Evolutionary conservation across 2,329 filamentous ascomycete genomes (phyloP).

Genomic region (Chrysosporium keratinophilum): DNA sequence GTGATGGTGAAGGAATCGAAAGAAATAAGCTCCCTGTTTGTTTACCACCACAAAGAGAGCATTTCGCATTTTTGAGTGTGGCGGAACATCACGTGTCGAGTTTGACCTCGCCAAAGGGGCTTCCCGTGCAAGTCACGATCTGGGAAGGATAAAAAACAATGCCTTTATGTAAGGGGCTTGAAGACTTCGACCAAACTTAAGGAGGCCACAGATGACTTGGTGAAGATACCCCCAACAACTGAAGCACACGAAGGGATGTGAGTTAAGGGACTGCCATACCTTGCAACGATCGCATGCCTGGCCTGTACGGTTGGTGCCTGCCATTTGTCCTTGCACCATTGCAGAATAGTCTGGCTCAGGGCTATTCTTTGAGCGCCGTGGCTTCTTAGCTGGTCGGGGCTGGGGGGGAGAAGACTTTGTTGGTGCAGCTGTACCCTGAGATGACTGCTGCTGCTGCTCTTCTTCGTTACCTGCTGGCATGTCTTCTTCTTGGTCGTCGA

Average conservation of each 20-base stretch:
- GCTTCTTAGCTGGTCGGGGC: conserved; percentile 15
- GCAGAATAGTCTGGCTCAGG: conserved; percentile 21
- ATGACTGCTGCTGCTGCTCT: not conserved
- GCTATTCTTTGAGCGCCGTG: conserved; percentile 18
- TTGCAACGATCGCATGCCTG: conserved; percentile 26
- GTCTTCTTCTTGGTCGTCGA: conserved; percentile 16
- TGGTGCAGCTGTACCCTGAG: not conserved
- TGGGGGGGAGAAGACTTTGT: not conserved
- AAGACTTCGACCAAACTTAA: not conserved
- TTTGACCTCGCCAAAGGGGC: not conserved
- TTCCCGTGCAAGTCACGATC: not conserved
- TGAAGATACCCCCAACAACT: not conserved
- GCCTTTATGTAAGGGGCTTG: not conserved
- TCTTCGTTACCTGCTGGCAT: not conserved
- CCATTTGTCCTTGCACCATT: conserved; percentile 17
- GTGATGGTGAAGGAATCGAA: not conserved
- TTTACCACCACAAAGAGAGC: not conserved
- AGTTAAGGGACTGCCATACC: conserved; percentile 16
- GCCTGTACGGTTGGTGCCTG: conserved; percentile 16
- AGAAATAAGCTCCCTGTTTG: not conserved
- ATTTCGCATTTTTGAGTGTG: not conserved
- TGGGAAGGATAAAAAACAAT: not conserved
- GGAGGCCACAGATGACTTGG: not conserved
- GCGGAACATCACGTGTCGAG: not conserved
- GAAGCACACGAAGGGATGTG: not conserved